Base-by-base conservation (phyloP, 75 land plant species). In the Cunninghamia lanceolata region DNA sequence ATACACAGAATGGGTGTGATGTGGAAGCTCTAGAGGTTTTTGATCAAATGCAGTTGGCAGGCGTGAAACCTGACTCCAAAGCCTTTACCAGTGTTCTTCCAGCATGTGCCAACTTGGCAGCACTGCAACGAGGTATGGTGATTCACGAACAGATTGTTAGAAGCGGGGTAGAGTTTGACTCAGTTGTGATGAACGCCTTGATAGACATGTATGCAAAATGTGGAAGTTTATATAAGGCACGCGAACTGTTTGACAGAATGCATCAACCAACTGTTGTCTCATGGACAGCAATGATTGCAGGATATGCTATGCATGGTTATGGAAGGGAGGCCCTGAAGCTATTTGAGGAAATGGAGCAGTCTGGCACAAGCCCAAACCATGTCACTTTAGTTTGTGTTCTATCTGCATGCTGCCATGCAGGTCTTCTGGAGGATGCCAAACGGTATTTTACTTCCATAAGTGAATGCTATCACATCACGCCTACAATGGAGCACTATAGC, bases 171-270 rank as follows among this genome's bases (percentile, higher is more conserved):
- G 83, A 88, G 36, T 77, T 68, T 11, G 86, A 86, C 85, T 13
- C 85, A 9, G 88, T 88, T 81, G 86, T 90, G 38, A 84, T 77
- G 3, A 88, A 85, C 85, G 87, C 90, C 38, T 84, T 88, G 32
- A 88, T 88, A 38, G 89, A 92, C 85, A 86, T 93, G 82, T 91
- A 89, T 84, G 88, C 89, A 50, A 90, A 86, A 83, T 91, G 92
- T 82, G 92, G 91, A 53, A 81, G 87, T 53, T 15, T 91, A 34
- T 3, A 77, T 40, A 89, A 89, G 45, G 91, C 94, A 1, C 79
- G 17, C 30, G 83, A 87, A 30, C 73, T 90, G 38, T 93, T 93
- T 84, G 86, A 88, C 4, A 71, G 43, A 40, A 88, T 89, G 43
- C 86, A 82, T 4, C 38, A 70, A 2, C 52, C 42, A 82, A 84